These are phyloP conservation scores for Podaxis pistillaris DNA, from an alignment of 768 basidiomycete species.

Conservation along the genomic window DNA sequence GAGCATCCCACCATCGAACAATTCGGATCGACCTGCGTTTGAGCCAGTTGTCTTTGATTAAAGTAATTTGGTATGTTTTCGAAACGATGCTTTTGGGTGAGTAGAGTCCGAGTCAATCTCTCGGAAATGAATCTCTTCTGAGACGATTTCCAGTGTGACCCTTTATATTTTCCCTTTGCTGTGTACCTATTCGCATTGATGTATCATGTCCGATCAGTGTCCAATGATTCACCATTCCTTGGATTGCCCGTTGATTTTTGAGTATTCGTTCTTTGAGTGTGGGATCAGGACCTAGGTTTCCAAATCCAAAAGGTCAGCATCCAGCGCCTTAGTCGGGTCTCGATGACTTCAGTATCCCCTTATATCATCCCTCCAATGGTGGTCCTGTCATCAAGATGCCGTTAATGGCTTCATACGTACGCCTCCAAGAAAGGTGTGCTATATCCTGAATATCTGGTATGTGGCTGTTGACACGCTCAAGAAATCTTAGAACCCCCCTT, in stretches of 20 bases:
- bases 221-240: not conserved
- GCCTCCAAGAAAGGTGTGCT: constrained; percentile 1
- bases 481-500: not conserved
- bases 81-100: not conserved
- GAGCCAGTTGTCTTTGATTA: constrained; percentile 8
- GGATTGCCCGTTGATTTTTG: not conserved
- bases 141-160: not conserved
- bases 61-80: not conserved
- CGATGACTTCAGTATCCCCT: not conserved
- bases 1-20: constrained; percentile 5
- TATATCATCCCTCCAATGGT: not conserved
- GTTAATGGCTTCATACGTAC: not conserved
- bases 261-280: not conserved
- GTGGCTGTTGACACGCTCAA: not conserved
- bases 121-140: not conserved
- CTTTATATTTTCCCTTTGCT: not conserved
- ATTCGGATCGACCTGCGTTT: not conserved
- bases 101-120: not conserved
- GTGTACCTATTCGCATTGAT: constrained; percentile 5
- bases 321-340: not conserved
- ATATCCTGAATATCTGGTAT: not conserved
- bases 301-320: not conserved
- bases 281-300: constrained; percentile 1
- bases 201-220: constrained; percentile 2
- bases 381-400: constrained; percentile 2